Base-by-base conservation (phyloP, 108 stramenopile genomes). In the Skeletonema marinoi region DNA sequence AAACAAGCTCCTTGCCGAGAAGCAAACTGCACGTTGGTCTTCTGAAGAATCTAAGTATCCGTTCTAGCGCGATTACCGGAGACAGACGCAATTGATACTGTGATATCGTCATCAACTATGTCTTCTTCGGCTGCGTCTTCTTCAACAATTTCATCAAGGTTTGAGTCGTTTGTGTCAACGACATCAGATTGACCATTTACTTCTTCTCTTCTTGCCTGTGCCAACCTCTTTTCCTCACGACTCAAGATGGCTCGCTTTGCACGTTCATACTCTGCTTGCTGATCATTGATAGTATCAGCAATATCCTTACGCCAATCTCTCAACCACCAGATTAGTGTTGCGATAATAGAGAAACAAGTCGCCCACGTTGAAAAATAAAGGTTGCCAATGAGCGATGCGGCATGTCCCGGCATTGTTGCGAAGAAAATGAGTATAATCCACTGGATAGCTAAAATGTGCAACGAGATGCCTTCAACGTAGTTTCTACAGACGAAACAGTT, bases 361-460 rank as follows among this genome's bases (percentile, higher is more conserved):
- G 67, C 65, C 93, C 93, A 93, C 21, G 90, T 88, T 19, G 81
- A 87, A 78, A 93, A 93, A 54, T 91, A 87, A 6, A 75, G 31
- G 66, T 87, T 88, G 16, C 87, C 90, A 30, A 88, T 65, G 29
- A 84, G 71, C 63, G 73, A 66, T 10, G 90, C 89, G 56, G 81
- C 66, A 1, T 89, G 90, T 33, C 86, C 92, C 2, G 92, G 89
- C 10, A 89, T 88, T 5, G 90, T 93, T 9, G 71, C 81, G 31
- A 88, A 63, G 30, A 84, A 87, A 32, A 89, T 84, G 17, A 88
- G 68, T 5, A 84, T 78, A 71, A 93, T 68, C 93, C 93, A 93
- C 9, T 66, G 71, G 1, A 87, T 32, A 12, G 85, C 66, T n/a
- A 91, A 42, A 32, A 88, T 29, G 13, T 79, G 33, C 61, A 93